These are phyloP conservation scores for Microbotryum intermedium DNA, from an alignment of 1,284 basidiomycete species.

Conservation along the genomic window DNA sequence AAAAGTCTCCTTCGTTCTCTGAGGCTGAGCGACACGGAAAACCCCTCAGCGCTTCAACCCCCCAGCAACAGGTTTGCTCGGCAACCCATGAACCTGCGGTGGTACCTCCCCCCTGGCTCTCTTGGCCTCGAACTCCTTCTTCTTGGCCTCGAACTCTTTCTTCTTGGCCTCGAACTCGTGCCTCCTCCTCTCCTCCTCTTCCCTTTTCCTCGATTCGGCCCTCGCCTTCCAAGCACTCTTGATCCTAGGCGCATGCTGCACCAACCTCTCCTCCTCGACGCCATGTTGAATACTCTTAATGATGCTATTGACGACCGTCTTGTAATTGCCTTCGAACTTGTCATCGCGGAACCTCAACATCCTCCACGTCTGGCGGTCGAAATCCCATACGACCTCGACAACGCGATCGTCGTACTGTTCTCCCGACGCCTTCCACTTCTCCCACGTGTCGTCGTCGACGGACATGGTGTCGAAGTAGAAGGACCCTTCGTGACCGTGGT, in stretches of 20 bases:
- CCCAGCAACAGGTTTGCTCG: no score
- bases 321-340: constrained; percentile 81
- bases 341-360: constrained; percentile 88
- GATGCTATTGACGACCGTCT: constrained; percentile 69
- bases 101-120: no score
- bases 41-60: no score
- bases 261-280: constrained; percentile 51
- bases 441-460: constrained; percentile 87
- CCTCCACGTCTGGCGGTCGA: constrained; percentile 57
- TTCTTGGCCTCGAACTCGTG: no score
- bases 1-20: no score
- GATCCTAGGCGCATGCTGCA: constrained; percentile 28
- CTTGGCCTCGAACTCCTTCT: no score
- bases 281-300: constrained; percentile 81
- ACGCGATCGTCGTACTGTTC: constrained; percentile 84
- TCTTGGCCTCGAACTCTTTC: no score
- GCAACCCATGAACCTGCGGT: no score
- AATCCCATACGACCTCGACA: constrained; percentile 88
- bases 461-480: constrained; percentile 72
- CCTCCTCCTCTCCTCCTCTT: not conserved
- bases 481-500: constrained; percentile 49
- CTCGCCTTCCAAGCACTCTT: constrained; percentile 31
- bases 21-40: no score
- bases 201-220: constrained; percentile 9
- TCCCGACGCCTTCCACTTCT: constrained; percentile 71